Evolutionary conservation across 805 yeast genomes (phyloP), one percentile per base, ranked within the genome.

Genomic region (Ogataea thermomethanolica): DNA sequence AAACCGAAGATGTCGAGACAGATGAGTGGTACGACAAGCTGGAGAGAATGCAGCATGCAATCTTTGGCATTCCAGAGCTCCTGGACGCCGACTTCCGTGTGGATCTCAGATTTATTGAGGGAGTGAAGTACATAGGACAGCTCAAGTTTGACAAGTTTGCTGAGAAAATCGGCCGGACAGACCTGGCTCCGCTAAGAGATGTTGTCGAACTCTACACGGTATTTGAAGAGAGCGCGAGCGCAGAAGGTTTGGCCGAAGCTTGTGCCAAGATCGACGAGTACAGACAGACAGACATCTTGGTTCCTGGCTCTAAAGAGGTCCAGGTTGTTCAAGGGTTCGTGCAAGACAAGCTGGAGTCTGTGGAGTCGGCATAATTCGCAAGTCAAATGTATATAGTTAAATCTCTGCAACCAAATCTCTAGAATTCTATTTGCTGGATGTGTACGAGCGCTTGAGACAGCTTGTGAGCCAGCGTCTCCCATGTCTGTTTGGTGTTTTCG

Each of bases 31-130:
- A 78, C 56, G 88, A 80, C 39, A 79, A 79, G 55, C 69, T 90
- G 43, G 80, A 78, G 42, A 79, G 98, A 58, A 73, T 89, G 52
- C 95, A 86, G 61, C 78, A 71, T 51, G 90, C 95, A 0, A 61
- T 88, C 22, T 90, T 80, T 56, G 96, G 96, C n/a, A 84, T 89
- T 41, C 78, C 79, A 44, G 87, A 85, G 22, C 78, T 77, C 39
- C 67, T 76, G 41, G 70, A 79, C 33, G 81, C 74, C 40, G 78
- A 78, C 39, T 73, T 81, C 50, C 59, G 64, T 12, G 79, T 80
- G 10, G 84, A 83, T 54, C 65, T 70, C 35, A 67, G 71, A 42
- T 83, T 84, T 37, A 66, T 79, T 21, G 67, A 75, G 39, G 96
- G 96, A 17, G 68, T 90, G 30, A 69, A 76, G 50, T 77, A 65